Conservation (phyloP, 768 basidiomycete genomes). For the Psilocybe tampanensis region DNA sequence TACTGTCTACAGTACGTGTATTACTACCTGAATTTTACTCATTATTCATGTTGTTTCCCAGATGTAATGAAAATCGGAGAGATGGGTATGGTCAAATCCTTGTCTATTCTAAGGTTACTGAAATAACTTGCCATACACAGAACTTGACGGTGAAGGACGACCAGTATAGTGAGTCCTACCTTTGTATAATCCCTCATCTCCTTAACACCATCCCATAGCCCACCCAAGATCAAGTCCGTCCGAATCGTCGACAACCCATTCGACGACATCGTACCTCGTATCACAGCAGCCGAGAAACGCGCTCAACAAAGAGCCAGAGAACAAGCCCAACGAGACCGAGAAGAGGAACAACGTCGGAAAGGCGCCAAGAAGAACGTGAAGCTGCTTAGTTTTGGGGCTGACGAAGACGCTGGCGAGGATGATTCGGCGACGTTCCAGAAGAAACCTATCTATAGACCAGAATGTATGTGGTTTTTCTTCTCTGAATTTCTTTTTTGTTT, state of each 20-base stretch:
- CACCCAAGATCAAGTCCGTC: slow-evolving; percentile 87
- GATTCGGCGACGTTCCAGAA: slow-evolving; percentile 64
- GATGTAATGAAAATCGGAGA: slow-evolving; percentile 93
- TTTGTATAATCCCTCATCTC: neutral
- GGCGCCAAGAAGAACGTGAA: slow-evolving; percentile 93
- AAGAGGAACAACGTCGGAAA: slow-evolving; percentile 68
- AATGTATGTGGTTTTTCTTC: slow-evolving; percentile 57
- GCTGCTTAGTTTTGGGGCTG: slow-evolving; percentile 85
- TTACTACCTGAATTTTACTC: neutral
- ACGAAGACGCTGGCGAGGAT: slow-evolving; percentile 62
- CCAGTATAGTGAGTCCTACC: slow-evolving; percentile 73
- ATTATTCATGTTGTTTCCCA: slow-evolving; percentile 27
- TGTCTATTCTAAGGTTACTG: neutral
- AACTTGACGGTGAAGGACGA: slow-evolving; percentile 71
- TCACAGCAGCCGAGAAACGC: slow-evolving; percentile 90
- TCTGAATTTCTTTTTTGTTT: neutral
- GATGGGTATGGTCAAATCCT: slow-evolving; percentile 67
- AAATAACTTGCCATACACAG: slow-evolving; percentile 34
- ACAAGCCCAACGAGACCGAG: slow-evolving; percentile 74
- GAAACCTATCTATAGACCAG: slow-evolving; percentile 82
- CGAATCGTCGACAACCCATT: slow-evolving; percentile 93
- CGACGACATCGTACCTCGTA: slow-evolving; percentile 92
- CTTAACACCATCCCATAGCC: slow-evolving; percentile 44
- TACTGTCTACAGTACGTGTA: slow-evolving; percentile 79
- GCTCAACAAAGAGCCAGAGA: slow-evolving; percentile 83